Conservation (phyloP, 23 red algal genomes). For the Chondrus crispus region DNA sequence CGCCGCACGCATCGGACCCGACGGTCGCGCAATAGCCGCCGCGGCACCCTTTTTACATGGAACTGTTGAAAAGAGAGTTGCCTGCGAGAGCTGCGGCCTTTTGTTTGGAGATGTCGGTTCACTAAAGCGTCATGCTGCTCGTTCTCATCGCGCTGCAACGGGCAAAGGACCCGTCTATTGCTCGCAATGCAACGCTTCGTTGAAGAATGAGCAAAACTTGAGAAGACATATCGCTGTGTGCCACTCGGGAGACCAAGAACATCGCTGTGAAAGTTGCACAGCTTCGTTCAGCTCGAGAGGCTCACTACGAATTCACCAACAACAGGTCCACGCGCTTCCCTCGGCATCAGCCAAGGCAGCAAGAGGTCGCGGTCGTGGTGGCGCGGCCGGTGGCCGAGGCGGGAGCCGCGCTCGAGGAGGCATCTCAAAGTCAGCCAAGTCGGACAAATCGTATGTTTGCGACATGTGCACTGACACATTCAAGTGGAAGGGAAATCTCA, state of each 20-base stretch:
- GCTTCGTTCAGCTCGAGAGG: constrained; percentile 4
- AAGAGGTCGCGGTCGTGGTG: background rate
- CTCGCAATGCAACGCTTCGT: background rate
- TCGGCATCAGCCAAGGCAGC: background rate
- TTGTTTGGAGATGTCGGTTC: constrained; percentile 34
- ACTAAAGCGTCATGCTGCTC: constrained; percentile 15
- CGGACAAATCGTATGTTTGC: constrained; percentile 6
- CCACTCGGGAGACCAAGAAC: constrained; percentile 9
- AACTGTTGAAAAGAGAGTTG: background rate
- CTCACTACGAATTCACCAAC: background rate
- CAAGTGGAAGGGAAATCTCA: constrained; percentile 65
- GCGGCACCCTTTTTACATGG: background rate
- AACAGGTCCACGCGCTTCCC: background rate
- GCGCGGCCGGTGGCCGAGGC: background rate
- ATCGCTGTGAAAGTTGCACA: background rate
- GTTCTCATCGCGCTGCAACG: background rate
- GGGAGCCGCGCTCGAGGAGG: background rate
- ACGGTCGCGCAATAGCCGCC: too few species aligned
- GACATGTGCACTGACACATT: constrained; percentile 23
- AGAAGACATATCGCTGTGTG: constrained; percentile 50
- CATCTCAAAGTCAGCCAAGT: background rate
- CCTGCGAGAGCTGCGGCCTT: background rate
- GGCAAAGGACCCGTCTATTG: background rate
- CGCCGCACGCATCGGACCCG: too few species aligned
- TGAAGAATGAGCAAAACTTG: constrained; percentile 52